Conservation (phyloP, 805 yeast species). For the Isabelozyma rhagii region DNA sequence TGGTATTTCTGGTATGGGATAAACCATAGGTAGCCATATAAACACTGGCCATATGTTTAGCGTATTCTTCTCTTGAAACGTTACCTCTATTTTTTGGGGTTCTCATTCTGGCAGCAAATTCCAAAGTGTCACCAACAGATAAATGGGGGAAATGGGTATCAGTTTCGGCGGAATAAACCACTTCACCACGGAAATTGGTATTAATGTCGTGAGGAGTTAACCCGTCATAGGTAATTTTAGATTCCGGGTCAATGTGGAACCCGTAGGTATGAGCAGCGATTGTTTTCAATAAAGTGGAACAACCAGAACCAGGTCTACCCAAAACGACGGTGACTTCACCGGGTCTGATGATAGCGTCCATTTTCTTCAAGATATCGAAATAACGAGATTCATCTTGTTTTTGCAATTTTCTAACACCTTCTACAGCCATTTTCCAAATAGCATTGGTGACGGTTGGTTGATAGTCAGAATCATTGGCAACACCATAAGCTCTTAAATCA, state of each 20-base stretch:
- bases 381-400: constrained; percentile 20
- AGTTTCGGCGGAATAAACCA: constrained; percentile 48
- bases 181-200: constrained; percentile 33
- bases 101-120: constrained; percentile 53
- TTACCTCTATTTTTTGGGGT: constrained; percentile 38
- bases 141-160: constrained; percentile 57
- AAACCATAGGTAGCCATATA: constrained; percentile 46
- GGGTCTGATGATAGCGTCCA: constrained; percentile 34
- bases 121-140: constrained; percentile 53
- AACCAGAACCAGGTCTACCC: constrained; percentile 43
- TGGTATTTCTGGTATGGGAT: constrained; percentile 53
- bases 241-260: constrained; percentile 29
- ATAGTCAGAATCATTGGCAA: constrained; percentile 65
- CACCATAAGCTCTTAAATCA: constrained; percentile 58
- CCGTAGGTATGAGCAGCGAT: constrained; percentile 38
- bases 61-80: constrained; percentile 31
- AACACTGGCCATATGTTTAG: constrained; percentile 40
- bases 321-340: constrained; percentile 40
- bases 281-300: constrained; percentile 38
- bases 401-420: constrained; percentile 12
- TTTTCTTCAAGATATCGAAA: constrained; percentile 31
- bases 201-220: constrained; percentile 24
- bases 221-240: constrained; percentile 33
- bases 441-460: constrained; percentile 56
- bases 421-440: constrained; percentile 20